Percentiles rank a stretch among this genome's conserved stretches.
Conservation (phyloP, 164 flowering plant genomes). For the Protea cynaroides region DNA sequence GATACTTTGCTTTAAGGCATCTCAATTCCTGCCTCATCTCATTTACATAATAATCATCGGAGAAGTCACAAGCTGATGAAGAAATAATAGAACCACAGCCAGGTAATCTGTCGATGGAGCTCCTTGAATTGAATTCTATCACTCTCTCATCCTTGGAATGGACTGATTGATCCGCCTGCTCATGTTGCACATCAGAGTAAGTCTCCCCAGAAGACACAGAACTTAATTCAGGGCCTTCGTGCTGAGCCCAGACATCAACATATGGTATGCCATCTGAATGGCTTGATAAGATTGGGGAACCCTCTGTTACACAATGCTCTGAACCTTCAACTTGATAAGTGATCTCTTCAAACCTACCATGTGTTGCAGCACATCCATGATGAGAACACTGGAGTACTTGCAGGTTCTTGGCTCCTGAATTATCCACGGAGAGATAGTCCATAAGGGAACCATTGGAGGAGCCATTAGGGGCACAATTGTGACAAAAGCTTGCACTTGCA, state of each 20-base stretch:
- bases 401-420: conserved; percentile 26
- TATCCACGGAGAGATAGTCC: conserved; percentile 33
- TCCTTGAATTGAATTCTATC: conserved; percentile 17
- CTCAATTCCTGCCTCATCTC: conserved; percentile 67
- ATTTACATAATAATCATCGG: conserved; percentile 47
- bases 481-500: conserved; percentile 26
- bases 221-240: conserved; percentile 40
- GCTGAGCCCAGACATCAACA: conserved; percentile 39
- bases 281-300: conserved; percentile 27
- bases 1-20: conserved; percentile 82
- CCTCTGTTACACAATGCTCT: conserved; percentile 34
- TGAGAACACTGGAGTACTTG: conserved; percentile 29
- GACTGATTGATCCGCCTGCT: conserved; percentile 9
- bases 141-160: conserved; percentile 20
- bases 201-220: conserved; percentile 35
- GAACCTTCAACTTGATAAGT: conserved; percentile 51
- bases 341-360: conserved; percentile 81
- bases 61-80: conserved; percentile 13
- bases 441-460: conserved; percentile 40
- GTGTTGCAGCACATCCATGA: conserved; percentile 59
- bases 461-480: conserved; percentile 43
- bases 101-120: conserved; percentile 8
- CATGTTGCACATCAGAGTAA: conserved; percentile 34
- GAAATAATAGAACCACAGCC: conserved; percentile 3
- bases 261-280: conserved; percentile 23